phyloP scores from a whole-genome alignment of 345 rosid genomes.

The Populus euphratica region DNA sequence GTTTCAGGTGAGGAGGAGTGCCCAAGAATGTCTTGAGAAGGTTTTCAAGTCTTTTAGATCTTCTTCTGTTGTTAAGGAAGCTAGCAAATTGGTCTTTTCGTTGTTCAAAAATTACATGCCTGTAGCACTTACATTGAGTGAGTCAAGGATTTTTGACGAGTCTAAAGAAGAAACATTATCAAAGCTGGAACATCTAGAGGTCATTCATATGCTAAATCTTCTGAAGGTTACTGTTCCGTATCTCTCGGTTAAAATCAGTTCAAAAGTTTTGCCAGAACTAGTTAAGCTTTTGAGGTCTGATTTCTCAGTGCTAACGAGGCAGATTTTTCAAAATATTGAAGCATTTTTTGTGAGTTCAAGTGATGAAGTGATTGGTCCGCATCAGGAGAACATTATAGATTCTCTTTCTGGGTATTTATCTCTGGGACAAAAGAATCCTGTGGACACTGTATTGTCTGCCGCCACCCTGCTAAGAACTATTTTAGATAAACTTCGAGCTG shows the following conservation, averaged over 20 bases:
- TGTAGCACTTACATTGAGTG: conserved; percentile 30
- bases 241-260: conserved; percentile 49
- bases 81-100: conserved; percentile 53
- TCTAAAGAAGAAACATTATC: conserved; percentile 38
- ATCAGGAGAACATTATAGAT: conserved; percentile 41
- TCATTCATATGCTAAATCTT: conserved; percentile 67
- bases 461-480: conserved; percentile 47
- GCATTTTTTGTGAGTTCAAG: conserved; percentile 44
- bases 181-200: conserved; percentile 55
- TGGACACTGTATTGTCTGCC: conserved; percentile 58
- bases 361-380: conserved; percentile 40
- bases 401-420: conserved; percentile 59
- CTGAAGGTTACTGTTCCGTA: conserved; percentile 52
- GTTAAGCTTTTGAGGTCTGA: conserved; percentile 46
- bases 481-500: conserved; percentile 43
- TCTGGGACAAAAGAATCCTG: conserved; percentile 46
- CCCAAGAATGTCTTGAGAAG: conserved; percentile 73
- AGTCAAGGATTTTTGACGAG: conserved; percentile 33
- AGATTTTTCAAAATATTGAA: conserved; percentile 53
- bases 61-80: conserved; percentile 50
- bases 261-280: conserved; percentile 45
- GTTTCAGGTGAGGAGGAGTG: conserved; percentile 70
- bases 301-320: conserved; percentile 57
- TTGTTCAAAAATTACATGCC: conserved; percentile 42
- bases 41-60: conserved; percentile 43